These are phyloP conservation scores for Populus tomentosa DNA, from an alignment of 441 rosid species.

Conservation along the genomic window DNA sequence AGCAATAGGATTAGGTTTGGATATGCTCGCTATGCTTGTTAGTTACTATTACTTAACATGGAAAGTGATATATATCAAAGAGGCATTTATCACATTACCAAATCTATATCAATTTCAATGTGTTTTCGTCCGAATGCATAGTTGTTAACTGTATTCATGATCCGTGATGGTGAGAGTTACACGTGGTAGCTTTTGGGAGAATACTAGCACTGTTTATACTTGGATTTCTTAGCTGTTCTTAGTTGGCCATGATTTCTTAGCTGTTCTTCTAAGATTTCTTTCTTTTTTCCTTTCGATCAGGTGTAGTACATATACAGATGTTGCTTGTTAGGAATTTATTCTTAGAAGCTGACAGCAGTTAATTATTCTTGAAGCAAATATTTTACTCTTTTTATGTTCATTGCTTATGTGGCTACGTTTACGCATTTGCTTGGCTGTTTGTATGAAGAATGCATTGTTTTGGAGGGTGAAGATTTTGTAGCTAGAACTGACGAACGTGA, in stretches of 20 bases:
- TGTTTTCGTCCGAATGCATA: background rate
- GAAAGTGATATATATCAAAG: background rate
- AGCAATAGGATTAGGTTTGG: background rate
- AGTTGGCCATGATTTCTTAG: too few relatives aligned
- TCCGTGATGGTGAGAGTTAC: background rate
- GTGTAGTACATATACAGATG: background rate
- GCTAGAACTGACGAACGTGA: background rate
- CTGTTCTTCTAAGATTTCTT: too few relatives aligned
- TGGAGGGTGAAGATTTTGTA: background rate
- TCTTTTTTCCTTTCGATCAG: too few relatives aligned
- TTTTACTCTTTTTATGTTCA: background rate
- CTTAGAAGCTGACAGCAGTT: background rate
- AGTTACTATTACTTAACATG: background rate
- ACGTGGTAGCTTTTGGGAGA: background rate
- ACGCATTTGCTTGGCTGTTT: background rate
- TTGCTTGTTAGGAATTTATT: background rate
- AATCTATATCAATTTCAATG: background rate
- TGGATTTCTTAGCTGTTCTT: background rate
- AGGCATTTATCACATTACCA: background rate
- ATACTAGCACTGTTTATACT: background rate
- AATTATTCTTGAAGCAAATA: background rate
- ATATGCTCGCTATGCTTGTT: background rate
- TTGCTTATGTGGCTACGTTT: background rate
- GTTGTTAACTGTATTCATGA: background rate
- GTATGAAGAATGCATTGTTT: background rate